Conservation (phyloP, 768 basidiomycete species). For the Leccinum rimulosum region DNA sequence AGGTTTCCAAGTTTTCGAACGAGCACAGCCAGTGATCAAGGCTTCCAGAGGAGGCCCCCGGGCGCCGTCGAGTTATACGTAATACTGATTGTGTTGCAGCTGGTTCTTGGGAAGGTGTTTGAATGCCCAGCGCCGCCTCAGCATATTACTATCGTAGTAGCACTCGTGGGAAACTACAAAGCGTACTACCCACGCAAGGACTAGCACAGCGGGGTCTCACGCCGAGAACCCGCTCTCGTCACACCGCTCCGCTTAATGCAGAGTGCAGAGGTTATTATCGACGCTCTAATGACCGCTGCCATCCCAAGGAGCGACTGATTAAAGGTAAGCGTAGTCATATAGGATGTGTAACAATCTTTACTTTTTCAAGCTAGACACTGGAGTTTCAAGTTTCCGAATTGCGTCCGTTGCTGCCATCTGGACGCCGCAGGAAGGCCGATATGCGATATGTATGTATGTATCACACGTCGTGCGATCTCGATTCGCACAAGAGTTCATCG, state of each 20-base stretch:
- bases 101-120: no score
- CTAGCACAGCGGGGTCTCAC: not conserved
- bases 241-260: not conserved
- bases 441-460: not conserved
- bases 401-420: not conserved
- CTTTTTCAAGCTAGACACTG: conserved; percentile 13
- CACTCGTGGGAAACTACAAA: conserved; percentile 24
- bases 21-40: not conserved
- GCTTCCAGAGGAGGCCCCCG: not conserved
- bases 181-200: not conserved
- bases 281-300: conserved; percentile 3
- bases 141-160: conserved; percentile 1
- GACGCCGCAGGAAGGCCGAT: conserved; percentile 2
- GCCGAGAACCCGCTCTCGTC: not conserved
- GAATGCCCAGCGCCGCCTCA: no score
- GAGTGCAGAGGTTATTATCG: not conserved
- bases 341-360: conserved; percentile 3
- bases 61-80: not conserved
- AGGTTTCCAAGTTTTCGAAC: not conserved
- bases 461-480: not conserved
- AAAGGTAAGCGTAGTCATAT: not conserved
- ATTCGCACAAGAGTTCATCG: not conserved
- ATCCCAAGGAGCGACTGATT: not conserved
- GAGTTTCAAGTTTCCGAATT: not conserved
- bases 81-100: no score